Evolutionary conservation across 805 yeast genomes (phyloP), one percentile per base, ranked within the genome.

Genomic region (Wickerhamomyces silvicola): DNA sequence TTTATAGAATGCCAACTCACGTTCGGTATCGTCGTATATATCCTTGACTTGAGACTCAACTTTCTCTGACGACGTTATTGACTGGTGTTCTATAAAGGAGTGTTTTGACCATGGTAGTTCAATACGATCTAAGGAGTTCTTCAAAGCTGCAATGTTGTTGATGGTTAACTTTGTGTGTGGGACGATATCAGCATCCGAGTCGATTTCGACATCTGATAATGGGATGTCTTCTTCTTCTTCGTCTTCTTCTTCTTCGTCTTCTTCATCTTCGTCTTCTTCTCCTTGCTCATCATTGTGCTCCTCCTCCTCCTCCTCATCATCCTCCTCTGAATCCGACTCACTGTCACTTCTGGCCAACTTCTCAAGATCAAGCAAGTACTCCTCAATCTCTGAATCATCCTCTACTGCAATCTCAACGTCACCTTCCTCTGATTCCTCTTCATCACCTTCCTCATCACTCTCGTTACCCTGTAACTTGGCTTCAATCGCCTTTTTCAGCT

Each of bases 1-100:
- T 56, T 85, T 87, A 61, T 88, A 92, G 50, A 92, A 90, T 17
- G 94, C 94, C 42, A 92, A 65, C 64, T 92, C 99, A 57, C 98
- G 77, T 60, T 87, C 90, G 26, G 96, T 83, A 50, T 92, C 99
- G 53, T 92, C 97, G 50, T 88, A 84, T 39, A 90, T 82, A 56
- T 90, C 97, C 52, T 74, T 81, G 50, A 83, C 80, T 34, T 74
- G 74, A 14, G 72, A 56, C 52, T 74, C 90, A 28, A 81, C 71
- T 30, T 72, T 70, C 12, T 64, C 72, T 10, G 66, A 62, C 26
- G 88, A 70, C 10, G 80, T 70, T 22, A 87, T 57, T 11, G 84
- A 59, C 64, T 85, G 87, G 57, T 84, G 94, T 62, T 92, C 97
- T 42, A 72, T 75, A 62, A 92, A 90, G 6, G 83, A 64, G 46